Evolutionary conservation across 2,329 filamentous ascomycete genomes (phyloP), one percentile per base, ranked within the genome.

Genomic region (Fusarium sp.): DNA sequence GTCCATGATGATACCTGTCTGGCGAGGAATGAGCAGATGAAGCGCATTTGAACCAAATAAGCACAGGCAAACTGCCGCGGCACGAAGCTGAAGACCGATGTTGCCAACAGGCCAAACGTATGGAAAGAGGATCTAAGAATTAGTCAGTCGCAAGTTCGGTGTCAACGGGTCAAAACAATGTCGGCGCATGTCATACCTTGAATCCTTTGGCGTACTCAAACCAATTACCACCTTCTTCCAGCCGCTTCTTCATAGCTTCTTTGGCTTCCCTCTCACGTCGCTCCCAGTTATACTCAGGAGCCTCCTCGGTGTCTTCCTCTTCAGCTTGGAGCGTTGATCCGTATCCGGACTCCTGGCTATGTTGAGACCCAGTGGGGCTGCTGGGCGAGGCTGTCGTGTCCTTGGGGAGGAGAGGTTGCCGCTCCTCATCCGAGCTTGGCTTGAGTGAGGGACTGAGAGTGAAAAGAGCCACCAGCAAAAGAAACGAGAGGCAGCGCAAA

Each of bases 1-100:
- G 77, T 97, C 91, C 73, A 94, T 92, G 72, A 97, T 91, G 67
- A 94, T 90, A 73, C 94, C 95, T 35, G 96, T 90, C 79, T 97
- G 94, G 22, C 93, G 89, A n/a, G 95, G 95, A 35, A 95, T 90
- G 48, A 97, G 84, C 16, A 97, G 85, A 76, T 95, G 94, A 59
- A 97, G 85, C 6, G 89, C 89, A 73, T 95, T 94, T 65, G 92
- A 89, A 61, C 87, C 85, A n/a, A 95, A 81, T 24, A 97, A 85
- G 75, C 93, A 93, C 2, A 93, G 50, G 0, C 89, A 88, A 52
- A 97, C 92, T 5, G 93, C 85, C 13, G 89, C 84, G 22, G 93
- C 89, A 64, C 92, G 91, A 20, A 93, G 81, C 80, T 97, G 94
- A 20, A 97, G 87, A 16, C 84, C 81, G 63, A 86, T 88, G 77